These are phyloP conservation scores for Myxozyma lipomycoides DNA, from an alignment of 805 yeast species.

Conservation along the genomic window DNA sequence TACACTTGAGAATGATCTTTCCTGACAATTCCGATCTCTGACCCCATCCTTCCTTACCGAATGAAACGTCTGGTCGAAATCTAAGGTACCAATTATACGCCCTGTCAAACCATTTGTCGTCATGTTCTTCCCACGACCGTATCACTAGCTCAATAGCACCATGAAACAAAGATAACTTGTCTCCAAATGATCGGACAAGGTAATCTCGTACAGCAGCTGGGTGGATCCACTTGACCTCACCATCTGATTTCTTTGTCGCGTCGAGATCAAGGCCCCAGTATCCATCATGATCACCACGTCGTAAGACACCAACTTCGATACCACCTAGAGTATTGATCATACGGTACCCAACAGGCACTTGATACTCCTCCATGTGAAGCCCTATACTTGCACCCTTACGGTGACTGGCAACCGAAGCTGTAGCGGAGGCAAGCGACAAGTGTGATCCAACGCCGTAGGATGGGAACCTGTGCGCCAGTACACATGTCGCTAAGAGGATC, in stretches of 20 bases:
- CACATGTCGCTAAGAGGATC: constrained; percentile 21
- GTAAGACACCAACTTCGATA: constrained; percentile 19
- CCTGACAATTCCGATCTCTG: constrained; percentile 14
- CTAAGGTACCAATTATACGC: constrained; percentile 17
- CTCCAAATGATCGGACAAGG: constrained; percentile 22
- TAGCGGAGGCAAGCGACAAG: constrained; percentile 23
- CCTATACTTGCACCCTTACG: constrained; percentile 19
- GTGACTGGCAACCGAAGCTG: constrained; percentile 16
- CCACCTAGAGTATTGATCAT: constrained; percentile 7
- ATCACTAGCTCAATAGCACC: constrained; percentile 24
- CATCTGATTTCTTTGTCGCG: constrained; percentile 8
- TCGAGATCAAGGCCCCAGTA: constrained; percentile 27
- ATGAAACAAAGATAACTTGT: constrained; percentile 6
- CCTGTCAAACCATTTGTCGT: constrained; percentile 5
- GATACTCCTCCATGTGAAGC: not conserved
- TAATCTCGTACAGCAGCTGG: constrained; percentile 21
- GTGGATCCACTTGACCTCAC: constrained; percentile 23
- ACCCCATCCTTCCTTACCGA: constrained; percentile 26
- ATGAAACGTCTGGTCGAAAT: constrained; percentile 16
- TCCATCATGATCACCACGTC: constrained; percentile 25
- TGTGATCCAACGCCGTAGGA: constrained; percentile 17
- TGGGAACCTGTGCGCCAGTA: constrained; percentile 14
- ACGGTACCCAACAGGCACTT: constrained; percentile 13
- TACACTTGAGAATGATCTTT: constrained; percentile 5
- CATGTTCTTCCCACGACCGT: constrained; percentile 14